Base-by-base conservation (phyloP, 2,329 filamentous ascomycete genomes). In the Epichloe scottii region DNA sequence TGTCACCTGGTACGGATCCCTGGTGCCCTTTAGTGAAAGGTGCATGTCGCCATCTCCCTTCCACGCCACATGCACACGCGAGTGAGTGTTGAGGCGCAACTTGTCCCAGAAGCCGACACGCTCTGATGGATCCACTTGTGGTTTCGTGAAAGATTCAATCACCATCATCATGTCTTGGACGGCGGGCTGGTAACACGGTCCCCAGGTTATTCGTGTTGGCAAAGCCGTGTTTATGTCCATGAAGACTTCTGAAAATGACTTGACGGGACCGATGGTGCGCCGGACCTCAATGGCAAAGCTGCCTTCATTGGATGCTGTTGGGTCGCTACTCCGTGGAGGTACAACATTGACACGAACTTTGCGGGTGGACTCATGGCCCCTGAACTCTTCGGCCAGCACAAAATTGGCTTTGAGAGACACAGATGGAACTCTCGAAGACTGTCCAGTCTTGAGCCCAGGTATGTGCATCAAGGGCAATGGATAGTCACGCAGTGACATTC, bases 91-190 rank as follows among this genome's bases (percentile, higher is more conserved):
- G 38, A 98, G 76, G 50, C 93, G 79, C 48, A 98, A 90, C 74
- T 98, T 98, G 69, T 98, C 93, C 93, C 93, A 98, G 71, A 98
- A 98, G 3, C 93, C 93, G 45, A 95, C 89, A 51, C 86, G 79
- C 57, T 98, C 94, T 0, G 93, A 97, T 1, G 87, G 85, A 65
- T 98, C 94, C 30, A 96, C 76, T 56, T 91, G 90, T 7, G 91
- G 89, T 64, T 98, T 98, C 1, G 91, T 96, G 65, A 98, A 97
- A 2, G 87, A 91, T 68, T 98, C 93, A 54, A 98, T 87, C 26
- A 90, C 90, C 79, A 97, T 96, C 93, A 98, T 98, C 86, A 97
- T 95, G 63, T 98, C 94, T 66, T 98, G 93, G 46, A 98, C 91
- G 1, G 91, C 91, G 30, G 94, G 93, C 62, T 98, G 94, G 62